Percentiles rank a stretch among this genome's conserved stretches.
Conservation (phyloP, 768 basidiomycete genomes). For the Cystobasidium ongulense region DNA sequence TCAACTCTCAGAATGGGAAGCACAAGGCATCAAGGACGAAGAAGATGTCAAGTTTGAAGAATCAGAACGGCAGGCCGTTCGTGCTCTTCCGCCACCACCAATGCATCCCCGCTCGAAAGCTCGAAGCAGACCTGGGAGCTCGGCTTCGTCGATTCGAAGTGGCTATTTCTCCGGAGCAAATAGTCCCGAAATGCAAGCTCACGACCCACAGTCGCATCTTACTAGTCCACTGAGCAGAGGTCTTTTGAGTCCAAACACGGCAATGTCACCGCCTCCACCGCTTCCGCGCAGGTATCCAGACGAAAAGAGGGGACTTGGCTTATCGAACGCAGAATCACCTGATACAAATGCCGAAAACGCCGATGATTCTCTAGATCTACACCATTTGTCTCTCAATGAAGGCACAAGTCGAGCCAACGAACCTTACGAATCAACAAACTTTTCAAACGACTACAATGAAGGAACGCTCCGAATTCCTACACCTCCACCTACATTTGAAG, state of each 20-base stretch:
- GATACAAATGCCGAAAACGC: background rate
- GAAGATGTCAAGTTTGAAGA: constrained; percentile 28
- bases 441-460: background rate
- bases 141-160: background rate
- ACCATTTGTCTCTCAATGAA: background rate
- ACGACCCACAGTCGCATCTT: background rate
- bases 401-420: background rate
- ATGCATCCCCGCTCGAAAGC: background rate
- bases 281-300: constrained; percentile 14
- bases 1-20: constrained; percentile 34
- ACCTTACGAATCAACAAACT: background rate
- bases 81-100: constrained; percentile 14
- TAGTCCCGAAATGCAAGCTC: background rate
- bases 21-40: constrained; percentile 26
- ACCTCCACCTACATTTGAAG: background rate
- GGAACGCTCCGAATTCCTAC: background rate
- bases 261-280: background rate
- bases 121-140: background rate
- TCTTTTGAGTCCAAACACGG: background rate
- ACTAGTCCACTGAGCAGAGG: background rate
- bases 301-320: background rate
- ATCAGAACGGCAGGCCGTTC: background rate
- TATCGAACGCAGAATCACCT: background rate
- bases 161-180: background rate
- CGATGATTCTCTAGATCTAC: background rate